Conservation (phyloP, 495 filamentous ascomycete genomes). For the Talaromyces proteolyticus region DNA sequence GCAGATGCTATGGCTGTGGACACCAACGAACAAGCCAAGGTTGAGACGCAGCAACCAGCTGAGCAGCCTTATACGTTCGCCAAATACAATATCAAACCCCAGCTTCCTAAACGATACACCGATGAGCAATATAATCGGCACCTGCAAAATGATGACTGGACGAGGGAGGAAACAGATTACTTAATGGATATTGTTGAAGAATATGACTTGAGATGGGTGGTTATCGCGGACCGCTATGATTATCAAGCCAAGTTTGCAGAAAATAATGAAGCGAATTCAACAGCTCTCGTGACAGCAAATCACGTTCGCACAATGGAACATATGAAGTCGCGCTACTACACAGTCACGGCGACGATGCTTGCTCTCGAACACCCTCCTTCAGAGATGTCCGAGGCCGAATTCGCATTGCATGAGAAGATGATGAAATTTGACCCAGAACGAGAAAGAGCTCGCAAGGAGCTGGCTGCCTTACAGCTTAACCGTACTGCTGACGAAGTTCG, state of each 20-base stretch:
- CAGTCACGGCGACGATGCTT: slow-evolving; percentile 78
- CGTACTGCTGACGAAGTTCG: slow-evolving; percentile 81
- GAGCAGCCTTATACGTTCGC: slow-evolving; percentile 49
- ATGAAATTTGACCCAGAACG: slow-evolving; percentile 73
- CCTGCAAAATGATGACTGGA: slow-evolving; percentile 71
- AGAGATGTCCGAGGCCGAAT: slow-evolving; percentile 80
- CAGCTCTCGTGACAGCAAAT: slow-evolving; percentile 34
- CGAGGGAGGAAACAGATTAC: slow-evolving; percentile 89
- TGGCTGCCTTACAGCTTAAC: slow-evolving; percentile 70
- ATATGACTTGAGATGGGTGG: slow-evolving; percentile 79
- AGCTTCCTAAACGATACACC: slow-evolving; percentile 65
- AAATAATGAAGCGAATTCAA: slow-evolving; percentile 25
- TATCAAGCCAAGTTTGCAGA: slow-evolving; percentile 47
- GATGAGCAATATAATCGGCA: slow-evolving; percentile 79
- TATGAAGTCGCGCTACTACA: slow-evolving; percentile 86
- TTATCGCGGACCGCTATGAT: slow-evolving; percentile 93
- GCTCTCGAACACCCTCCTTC: slow-evolving; percentile 72
- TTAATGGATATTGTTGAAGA: slow-evolving; percentile 66
- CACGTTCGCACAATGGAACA: slow-evolving; percentile 71
- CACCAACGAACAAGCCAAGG: slow-evolving; percentile 32
- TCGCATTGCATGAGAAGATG: slow-evolving; percentile 74
- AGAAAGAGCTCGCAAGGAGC: slow-evolving; percentile 74
- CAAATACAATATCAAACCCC: slow-evolving; percentile 79
- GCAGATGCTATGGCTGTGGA: slow-evolving; percentile 38
- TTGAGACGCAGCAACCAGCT: slow-evolving; percentile 23